phyloP scores from a whole-genome alignment of 495 filamentous ascomycete species.

The Neurospora sp. region DNA sequence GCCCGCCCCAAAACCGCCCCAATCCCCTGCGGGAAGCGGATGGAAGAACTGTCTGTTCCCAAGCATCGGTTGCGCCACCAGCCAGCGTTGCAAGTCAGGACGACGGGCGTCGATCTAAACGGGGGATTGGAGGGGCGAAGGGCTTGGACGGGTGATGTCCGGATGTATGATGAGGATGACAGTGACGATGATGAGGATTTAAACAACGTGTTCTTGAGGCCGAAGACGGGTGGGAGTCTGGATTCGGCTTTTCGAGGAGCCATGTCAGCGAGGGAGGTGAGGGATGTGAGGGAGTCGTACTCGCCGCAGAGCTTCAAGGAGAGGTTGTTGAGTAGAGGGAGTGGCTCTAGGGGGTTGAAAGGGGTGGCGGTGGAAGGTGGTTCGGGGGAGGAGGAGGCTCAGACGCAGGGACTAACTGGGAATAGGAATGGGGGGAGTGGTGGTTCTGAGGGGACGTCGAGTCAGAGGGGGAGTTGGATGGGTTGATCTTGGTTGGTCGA shows the following conservation, averaged over 20 bases:
- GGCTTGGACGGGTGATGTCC: background rate
- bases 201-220: background rate
- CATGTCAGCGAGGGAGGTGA: background rate
- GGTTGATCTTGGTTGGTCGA: background rate
- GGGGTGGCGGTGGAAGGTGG: background rate
- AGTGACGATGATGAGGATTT: background rate
- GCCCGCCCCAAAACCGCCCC: background rate
- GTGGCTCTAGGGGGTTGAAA: background rate
- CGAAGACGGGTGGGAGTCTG: background rate
- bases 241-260: background rate
- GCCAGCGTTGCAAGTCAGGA: slow-evolving; percentile 8
- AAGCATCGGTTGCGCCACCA: background rate
- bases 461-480: background rate
- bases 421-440: no score
- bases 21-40: background rate
- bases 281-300: slow-evolving; percentile 4
- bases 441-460: background rate
- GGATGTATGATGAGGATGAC: background rate
- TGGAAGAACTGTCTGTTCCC: background rate
- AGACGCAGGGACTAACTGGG: background rate
- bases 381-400: background rate
- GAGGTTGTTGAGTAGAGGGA: slow-evolving; percentile 10
- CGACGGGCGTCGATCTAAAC: background rate
- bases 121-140: background rate
- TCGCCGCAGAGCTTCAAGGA: slow-evolving; percentile 21